Evolutionary conservation across 2,329 filamentous ascomycete genomes (phyloP), one percentile per base, ranked within the genome.

Genomic region (Furcasterigmium sp.): DNA sequence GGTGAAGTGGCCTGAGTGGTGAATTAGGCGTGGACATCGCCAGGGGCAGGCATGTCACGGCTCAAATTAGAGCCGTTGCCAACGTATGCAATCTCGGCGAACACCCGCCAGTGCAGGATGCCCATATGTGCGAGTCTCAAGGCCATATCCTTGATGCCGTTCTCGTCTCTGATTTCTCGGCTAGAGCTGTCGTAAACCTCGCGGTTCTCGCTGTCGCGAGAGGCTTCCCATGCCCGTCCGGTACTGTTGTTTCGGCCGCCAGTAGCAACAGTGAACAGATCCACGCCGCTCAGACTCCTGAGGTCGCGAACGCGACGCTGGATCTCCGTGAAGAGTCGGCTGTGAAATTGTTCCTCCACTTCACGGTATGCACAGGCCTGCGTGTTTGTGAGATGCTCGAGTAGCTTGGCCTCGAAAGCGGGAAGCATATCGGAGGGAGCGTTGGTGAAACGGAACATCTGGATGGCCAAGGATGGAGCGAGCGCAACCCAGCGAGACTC

Each of bases 71-170:
- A 35, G 11, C 32, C 32, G 32, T 35, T 17, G 20, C 62, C 63
- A 13, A 66, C 51, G 58, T 95, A 95, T 11, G 85, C 80, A 42
- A 95, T 70, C 3, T 80, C 78, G 2, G 79, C 78, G 89, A 91
- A 97, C 3, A 95, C 85, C 39, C 87, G 78, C 90, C 91, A 96
- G 63, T 96, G 90, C 19, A 97, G 68, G 6, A 93, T 75, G 13
- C 87, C 82, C 36, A 96, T 80, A 57, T 96, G 91, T 6, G 88
- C 84, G 40, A 95, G 73, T 37, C 87, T 81, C 36, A 82, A 84
- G 1, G 87, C 81, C 60, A 95, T 79, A 46, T 89, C 83, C 35
- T 75, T 72, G 29, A 86, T 56, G 26, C 73, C 71, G 35, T 67
- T 70, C 39, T 80, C 75, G 39, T 78, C 75, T 35, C 73, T 68